A percentile compares a stretch with the other conserved stretches of the same genome.
phyloP scores from a whole-genome alignment of 2,329 filamentous ascomycete species.

The Exophiala phaeomuriformis region DNA sequence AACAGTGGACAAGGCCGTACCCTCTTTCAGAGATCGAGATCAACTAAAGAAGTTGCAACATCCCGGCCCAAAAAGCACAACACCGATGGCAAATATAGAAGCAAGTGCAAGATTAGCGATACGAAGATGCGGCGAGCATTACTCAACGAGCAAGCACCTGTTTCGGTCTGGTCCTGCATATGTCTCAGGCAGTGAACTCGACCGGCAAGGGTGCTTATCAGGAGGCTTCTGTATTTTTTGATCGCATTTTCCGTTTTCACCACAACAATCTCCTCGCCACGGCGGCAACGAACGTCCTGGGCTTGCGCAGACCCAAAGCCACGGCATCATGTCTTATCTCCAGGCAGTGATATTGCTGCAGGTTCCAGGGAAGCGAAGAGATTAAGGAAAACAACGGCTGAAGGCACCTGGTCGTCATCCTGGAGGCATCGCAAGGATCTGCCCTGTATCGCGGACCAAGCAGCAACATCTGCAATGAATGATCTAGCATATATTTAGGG shows the following conservation, averaged over 20 bases:
- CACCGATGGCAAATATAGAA: neutral
- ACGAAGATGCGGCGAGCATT: neutral
- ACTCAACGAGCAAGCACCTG: neutral
- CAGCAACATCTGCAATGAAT: neutral
- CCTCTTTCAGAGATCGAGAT: neutral
- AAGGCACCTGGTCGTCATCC: too few species aligned
- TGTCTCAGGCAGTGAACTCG: neutral
- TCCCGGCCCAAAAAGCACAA: neutral
- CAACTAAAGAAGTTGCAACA: neutral
- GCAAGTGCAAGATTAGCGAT: neutral
- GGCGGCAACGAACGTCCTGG: too few species aligned
- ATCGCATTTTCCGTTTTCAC: too few species aligned
- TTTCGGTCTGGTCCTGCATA: neutral
- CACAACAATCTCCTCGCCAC: too few species aligned
- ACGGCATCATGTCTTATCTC: too few species aligned
- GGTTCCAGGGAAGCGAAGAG: too few species aligned
- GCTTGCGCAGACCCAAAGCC: too few species aligned
- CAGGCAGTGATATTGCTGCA: too few species aligned
- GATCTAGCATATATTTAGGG: neutral
- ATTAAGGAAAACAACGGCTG: too few species aligned
- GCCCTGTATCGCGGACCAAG: neutral
- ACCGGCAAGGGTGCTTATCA: neutral
- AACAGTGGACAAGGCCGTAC: neutral
- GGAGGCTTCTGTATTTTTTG: too few species aligned
- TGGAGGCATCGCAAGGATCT: too few species aligned